phyloP scores from a whole-genome alignment of 805 yeast species.

The Wickerhamomyces sydowiorum region DNA sequence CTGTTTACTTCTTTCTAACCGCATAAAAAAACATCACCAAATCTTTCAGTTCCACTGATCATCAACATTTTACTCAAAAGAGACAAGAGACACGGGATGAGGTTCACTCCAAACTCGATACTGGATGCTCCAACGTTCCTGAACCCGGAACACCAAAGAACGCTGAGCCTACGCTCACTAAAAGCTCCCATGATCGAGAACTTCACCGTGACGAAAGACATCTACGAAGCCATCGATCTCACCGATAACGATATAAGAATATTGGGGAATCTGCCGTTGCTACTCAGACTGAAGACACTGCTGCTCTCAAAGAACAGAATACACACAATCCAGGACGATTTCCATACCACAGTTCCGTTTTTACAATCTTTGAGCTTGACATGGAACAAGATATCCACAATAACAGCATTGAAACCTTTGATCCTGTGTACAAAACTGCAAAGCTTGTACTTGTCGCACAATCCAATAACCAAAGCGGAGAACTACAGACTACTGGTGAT shows the following conservation, averaged over 20 bases:
- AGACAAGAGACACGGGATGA: constrained; percentile 31
- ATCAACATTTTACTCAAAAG: neutral
- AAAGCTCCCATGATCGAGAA: constrained; percentile 39
- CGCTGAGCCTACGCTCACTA: constrained; percentile 34
- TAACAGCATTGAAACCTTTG: constrained; percentile 37
- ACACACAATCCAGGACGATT: constrained; percentile 29
- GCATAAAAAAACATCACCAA: constrained; percentile 1
- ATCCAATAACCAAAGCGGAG: constrained; percentile 43
- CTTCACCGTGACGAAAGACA: constrained; percentile 35
- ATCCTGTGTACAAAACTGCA: constrained; percentile 35
- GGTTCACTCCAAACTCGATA: constrained; percentile 46
- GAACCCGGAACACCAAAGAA: constrained; percentile 35
- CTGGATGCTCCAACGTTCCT: constrained; percentile 44
- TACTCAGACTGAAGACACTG: constrained; percentile 41
- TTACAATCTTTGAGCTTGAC: constrained; percentile 47
- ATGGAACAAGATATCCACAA: constrained; percentile 42
- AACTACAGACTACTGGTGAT: constrained; percentile 58
- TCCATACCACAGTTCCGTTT: constrained; percentile 35
- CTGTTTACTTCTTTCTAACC: neutral
- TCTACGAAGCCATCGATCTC: constrained; percentile 55
- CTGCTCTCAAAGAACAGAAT: constrained; percentile 63
- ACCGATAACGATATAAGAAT: constrained; percentile 66
- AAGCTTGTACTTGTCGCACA: constrained; percentile 49
- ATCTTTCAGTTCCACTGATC: neutral
- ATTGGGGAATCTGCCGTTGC: constrained; percentile 43